Percentiles rank a stretch among this genome's conserved stretches.
Evolutionary conservation across 2,329 filamentous ascomycete genomes (phyloP).

Genomic region (Ophiocordyceps unilateralis): DNA sequence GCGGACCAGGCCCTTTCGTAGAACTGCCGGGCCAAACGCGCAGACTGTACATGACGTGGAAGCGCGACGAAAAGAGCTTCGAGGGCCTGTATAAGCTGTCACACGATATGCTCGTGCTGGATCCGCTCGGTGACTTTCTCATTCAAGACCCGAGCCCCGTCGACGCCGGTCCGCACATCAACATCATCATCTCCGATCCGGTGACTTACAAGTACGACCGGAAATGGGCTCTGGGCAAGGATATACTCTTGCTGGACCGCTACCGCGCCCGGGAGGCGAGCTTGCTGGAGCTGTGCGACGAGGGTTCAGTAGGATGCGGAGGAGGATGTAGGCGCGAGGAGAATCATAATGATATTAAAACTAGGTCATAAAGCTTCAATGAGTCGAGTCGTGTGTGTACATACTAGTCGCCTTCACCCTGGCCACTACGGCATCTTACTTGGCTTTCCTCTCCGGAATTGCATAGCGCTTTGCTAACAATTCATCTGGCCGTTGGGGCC

Average conservation of each 20-base stretch:
- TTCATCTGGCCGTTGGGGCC: too few species aligned
- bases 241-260: neutral
- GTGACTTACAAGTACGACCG: neutral
- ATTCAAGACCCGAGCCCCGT: neutral
- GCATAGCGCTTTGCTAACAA: too few species aligned
- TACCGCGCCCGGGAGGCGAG: neutral
- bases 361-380: too few species aligned
- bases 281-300: neutral
- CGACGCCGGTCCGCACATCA: neutral
- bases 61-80: neutral
- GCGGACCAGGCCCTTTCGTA: neutral
- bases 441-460: too few species aligned
- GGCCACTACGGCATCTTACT: too few species aligned
- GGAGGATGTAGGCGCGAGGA: too few species aligned
- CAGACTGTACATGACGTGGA: neutral
- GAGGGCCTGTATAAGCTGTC: neutral
- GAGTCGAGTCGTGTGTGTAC: too few species aligned
- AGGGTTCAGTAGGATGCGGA: too few species aligned
- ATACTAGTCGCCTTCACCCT: too few species aligned
- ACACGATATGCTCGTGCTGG: neutral
- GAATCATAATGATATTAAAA: too few species aligned
- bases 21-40: neutral
- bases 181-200: neutral
- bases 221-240: neutral
- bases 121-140: neutral